Evolutionary conservation across 176 grass and related monocot species (phyloP), one percentile per base, ranked within the genome.

Genomic region (Oryza punctata): DNA sequence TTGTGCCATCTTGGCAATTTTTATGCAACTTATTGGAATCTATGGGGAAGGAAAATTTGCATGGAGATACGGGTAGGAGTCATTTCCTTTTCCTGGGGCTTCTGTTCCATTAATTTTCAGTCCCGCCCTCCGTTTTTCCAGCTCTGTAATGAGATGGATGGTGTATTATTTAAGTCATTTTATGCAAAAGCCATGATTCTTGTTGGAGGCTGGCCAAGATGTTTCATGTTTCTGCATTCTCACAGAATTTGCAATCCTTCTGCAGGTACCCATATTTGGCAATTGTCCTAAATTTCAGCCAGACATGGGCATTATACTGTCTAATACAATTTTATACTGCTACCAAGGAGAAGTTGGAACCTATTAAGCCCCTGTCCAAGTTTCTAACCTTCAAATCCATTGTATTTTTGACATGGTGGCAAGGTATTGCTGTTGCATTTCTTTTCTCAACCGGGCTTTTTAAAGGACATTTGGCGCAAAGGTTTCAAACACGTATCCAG

Each of bases 391-490:
- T 99, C 91, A 99, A 99, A 86, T 96, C 93, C 70, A 99, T 96
- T 93, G 93, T 99, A 89, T 99, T 99, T 87, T 91, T 99, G 77
- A 99, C 96, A 72, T 99, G 96, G 93, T 99, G 96, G 96, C 96
- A 99, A 84, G 96, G 96, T 87, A 54, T 99, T 85, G 90, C 90
- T 85, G 88, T 99, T 89, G 93, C 93, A 64, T 94, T 99, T 86
- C 93, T 99, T 68, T 99, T 96, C 61, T 99, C 96, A 72, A 94
- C 91, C 71, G 91, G 96, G 19, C 80, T 83, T 74, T 94, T 99
- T 75, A 99, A 96, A 87, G 96, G 96, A 75, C 91, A 93, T 91
- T 77, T 99, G 61, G 96, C 85, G 66, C 91, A 96, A 87, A 89
- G 94, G 40, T 85, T 99, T 65, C 93, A 99, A 90, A 90, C 91